Conservation (phyloP, 139 green algal species). For the Chlorella sp. region DNA sequence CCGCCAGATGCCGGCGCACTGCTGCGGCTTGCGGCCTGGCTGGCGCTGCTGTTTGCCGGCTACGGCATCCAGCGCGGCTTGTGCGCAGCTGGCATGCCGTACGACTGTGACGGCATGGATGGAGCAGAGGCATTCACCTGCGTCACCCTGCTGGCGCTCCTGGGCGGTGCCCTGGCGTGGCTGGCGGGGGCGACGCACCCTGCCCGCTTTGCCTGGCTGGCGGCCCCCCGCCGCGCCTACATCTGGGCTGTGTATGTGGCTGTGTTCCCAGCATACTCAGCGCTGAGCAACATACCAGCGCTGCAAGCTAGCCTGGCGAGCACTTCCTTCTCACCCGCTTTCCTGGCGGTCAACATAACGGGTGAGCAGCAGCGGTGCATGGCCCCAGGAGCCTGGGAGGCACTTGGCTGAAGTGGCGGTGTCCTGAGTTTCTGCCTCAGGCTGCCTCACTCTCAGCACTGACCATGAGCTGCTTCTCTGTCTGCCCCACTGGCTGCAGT, state of each 20-base stretch:
- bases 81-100: conserved; percentile 3
- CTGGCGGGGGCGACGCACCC: not conserved
- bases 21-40: not conserved
- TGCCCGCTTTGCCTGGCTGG: conserved; percentile 13
- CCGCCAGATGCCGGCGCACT: not conserved
- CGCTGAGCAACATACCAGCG: conserved; percentile 9
- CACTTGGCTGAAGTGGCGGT: not conserved
- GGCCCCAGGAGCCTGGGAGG: not conserved
- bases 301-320: conserved; percentile 5
- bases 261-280: not conserved
- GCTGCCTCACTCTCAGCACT: too few relatives aligned
- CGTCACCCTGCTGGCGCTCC: not conserved
- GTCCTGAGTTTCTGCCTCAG: too few relatives aligned
- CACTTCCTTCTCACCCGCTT: not conserved
- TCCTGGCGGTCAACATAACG: not conserved
- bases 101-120: conserved; percentile 4
- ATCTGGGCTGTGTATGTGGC: not conserved
- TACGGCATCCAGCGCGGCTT: conserved; percentile 18
- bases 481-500: not conserved
- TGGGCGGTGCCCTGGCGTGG: conserved; percentile 1
- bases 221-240: not conserved
- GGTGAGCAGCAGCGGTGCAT: not conserved
- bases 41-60: conserved; percentile 1
- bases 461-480: too few relatives aligned
- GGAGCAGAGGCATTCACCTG: not conserved